Evolutionary conservation across 2,329 filamentous ascomycete genomes (phyloP), one percentile per base, ranked within the genome.

Genomic region (Thielaviopsis punctulata): DNA sequence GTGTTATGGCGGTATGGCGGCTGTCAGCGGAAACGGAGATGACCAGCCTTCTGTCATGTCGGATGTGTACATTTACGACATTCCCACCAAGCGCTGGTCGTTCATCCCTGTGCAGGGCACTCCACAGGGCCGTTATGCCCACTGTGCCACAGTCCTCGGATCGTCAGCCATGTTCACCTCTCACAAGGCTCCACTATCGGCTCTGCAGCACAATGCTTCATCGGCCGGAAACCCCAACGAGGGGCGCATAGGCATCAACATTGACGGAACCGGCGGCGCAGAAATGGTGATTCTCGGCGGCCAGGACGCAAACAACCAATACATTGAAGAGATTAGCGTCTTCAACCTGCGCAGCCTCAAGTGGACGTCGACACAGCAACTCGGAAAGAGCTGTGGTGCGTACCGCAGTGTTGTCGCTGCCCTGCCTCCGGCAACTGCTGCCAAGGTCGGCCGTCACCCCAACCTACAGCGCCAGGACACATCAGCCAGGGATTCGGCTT

Each of bases 221-320:
- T 83, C 83, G 1, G 72, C 76, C n/a, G 41, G 21, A 21, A 85
- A 86, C 59, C 82, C 86, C 2, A 92, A 95, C 62, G 85, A 92
- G 62, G 90, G 90, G 15, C 79, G 84, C 2, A 81, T 95, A 53
- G 90, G 90, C 2, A 82, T 95, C 54, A 84, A 84, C 57, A 80
- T 96, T 55, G 89, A 98, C 64, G 90, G 92, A 0, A 79, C 80
- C 19, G 92, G 92, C 15, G 92, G 92, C 27, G 87, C 92, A 1
- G 90, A 98, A 65, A 95, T 98, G 90, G 78, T 98, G 5, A 83
- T 98, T 13, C 89, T 96, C 7, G 92, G 92, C 55, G 92, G 92
- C 0, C 92, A 98, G 65, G 92, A 98, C 62, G 92, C 86, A 51
- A 83, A 84, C n/a, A 98, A 98, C 64, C 89, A 95, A 64, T 98